Conservation (phyloP, 2,329 filamentous ascomycete species). For the Pestalotiopsis sp. region DNA sequence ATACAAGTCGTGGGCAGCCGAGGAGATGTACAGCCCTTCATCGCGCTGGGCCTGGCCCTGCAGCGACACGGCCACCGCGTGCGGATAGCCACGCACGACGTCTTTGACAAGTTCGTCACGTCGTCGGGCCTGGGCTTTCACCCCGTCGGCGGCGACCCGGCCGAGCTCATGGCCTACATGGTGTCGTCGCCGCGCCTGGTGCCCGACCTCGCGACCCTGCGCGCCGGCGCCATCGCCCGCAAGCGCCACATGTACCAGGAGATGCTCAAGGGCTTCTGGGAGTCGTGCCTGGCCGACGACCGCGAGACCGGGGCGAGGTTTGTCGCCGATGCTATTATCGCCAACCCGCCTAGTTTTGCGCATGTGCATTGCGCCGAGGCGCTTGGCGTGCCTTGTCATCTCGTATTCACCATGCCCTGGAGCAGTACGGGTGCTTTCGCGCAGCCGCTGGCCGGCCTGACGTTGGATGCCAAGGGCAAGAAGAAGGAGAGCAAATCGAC, state of each 20-base stretch:
- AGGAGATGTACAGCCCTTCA: constrained; percentile 77
- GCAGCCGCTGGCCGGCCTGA: constrained; percentile 69
- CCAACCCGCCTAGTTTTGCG: constrained; percentile 77
- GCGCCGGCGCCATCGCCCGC: constrained; percentile 37
- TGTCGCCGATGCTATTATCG: constrained; percentile 80
- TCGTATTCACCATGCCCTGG: constrained; percentile 97
- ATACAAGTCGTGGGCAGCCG: constrained; percentile 76
- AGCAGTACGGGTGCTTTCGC: constrained; percentile 79
- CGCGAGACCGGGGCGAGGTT: constrained; percentile 60
- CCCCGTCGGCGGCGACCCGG: constrained; percentile 74
- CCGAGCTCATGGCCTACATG: constrained; percentile 71
- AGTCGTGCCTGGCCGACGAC: constrained; percentile 76
- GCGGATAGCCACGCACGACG: constrained; percentile 72
- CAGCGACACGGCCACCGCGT: constrained; percentile 71
- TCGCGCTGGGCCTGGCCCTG: constrained; percentile 68
- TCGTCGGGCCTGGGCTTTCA: constrained; percentile 74
- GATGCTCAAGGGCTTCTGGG: constrained; percentile 85
- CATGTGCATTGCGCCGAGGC: constrained; percentile 78
- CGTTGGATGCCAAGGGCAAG: constrained; percentile 46
- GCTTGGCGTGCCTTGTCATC: constrained; percentile 72
- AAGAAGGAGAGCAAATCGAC: constrained; percentile 52
- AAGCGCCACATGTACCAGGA: constrained; percentile 63
- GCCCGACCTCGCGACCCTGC: constrained; percentile 37
- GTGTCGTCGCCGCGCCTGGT: constrained; percentile 41
- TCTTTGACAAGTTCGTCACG: constrained; percentile 69